Conservation (phyloP, 2,329 filamentous ascomycete species). For the Alternaria dauci region DNA sequence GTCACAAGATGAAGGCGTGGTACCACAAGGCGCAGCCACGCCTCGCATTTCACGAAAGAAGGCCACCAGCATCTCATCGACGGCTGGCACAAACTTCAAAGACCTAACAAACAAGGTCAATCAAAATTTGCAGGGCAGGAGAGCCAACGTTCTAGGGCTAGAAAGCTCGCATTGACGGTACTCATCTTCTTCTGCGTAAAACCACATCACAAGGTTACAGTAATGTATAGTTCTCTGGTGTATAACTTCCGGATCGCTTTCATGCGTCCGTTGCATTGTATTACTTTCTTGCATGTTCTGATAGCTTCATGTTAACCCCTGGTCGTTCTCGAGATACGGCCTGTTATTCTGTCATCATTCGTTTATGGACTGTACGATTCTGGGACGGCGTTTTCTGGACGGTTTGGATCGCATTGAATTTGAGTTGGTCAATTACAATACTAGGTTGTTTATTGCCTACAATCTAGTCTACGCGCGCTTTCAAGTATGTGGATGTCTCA, state of each 20-base stretch:
- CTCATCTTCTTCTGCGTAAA: constrained; percentile 19
- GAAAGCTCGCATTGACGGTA: constrained; percentile 51
- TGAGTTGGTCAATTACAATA: constrained; percentile 25
- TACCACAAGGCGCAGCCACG: constrained; percentile 42
- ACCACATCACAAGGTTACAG: constrained; percentile 25
- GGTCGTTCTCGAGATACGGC: constrained; percentile 10
- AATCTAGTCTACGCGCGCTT: background rate
- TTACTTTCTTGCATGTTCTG: constrained; percentile 29
- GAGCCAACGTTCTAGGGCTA: constrained; percentile 56
- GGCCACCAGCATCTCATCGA: constrained; percentile 48
- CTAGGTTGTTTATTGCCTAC: background rate
- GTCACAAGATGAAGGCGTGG: constrained; percentile 35
- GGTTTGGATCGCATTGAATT: constrained; percentile 33
- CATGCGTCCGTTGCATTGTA: constrained; percentile 36
- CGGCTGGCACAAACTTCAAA: constrained; percentile 54
- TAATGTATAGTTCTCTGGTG: constrained; percentile 46
- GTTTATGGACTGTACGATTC: constrained; percentile 37
- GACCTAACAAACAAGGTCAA: constrained; percentile 57
- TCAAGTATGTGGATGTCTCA: background rate
- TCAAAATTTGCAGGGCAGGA: constrained; percentile 56
- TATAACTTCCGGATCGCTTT: constrained; percentile 20
- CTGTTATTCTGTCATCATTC: constrained; percentile 20
- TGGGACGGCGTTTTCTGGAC: constrained; percentile 29
- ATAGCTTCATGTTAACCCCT: constrained; percentile 10
- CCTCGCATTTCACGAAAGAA: constrained; percentile 55